These are phyloP conservation scores for Shiraia sp. DNA, from an alignment of 2,329 filamentous ascomycete species.

Conservation along the genomic window DNA sequence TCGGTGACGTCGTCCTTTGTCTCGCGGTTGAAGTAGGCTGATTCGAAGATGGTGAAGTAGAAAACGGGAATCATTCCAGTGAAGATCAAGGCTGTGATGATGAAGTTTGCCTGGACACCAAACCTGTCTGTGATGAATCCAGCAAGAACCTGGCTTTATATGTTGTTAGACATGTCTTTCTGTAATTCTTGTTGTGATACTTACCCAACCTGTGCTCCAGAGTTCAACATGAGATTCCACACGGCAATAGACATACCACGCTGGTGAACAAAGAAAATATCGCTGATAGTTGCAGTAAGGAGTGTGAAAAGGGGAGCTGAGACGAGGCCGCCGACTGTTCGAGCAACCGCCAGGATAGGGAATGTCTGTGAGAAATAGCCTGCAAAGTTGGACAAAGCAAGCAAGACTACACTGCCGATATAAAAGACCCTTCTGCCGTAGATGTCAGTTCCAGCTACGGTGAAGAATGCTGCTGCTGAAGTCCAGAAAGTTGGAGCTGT, in stretches of 20 bases:
- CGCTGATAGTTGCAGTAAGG: conserved; percentile 14
- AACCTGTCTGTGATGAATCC: conserved; percentile 13
- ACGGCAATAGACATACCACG: conserved; percentile 15
- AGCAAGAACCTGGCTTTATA: conserved; percentile 5
- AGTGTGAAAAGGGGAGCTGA: conserved; percentile 16
- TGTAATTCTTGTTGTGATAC: neutral
- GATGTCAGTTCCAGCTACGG: conserved; percentile 13
- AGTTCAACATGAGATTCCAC: conserved; percentile 16
- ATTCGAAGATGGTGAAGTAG: conserved; percentile 15
- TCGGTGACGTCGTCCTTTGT: conserved; percentile 1
- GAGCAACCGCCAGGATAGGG: conserved; percentile 8
- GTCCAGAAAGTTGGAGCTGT: conserved; percentile 18
- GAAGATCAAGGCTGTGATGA: conserved; percentile 12
- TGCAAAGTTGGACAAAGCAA: conserved; percentile 11
- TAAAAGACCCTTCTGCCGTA: conserved; percentile 15
- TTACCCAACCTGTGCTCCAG: conserved; percentile 15
- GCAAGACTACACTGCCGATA: conserved; percentile 11
- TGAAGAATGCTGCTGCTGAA: conserved; percentile 13
- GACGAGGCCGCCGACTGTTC: conserved; percentile 12
- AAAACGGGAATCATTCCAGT: conserved; percentile 8
- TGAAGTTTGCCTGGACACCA: conserved; percentile 12
- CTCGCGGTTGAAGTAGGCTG: conserved; percentile 12
- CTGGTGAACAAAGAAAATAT: conserved; percentile 17
- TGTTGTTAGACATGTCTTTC: neutral
- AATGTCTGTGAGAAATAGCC: conserved; percentile 11